Base-by-base conservation (phyloP, 1,284 basidiomycete genomes). In the Lignosus rhinocerotis region DNA sequence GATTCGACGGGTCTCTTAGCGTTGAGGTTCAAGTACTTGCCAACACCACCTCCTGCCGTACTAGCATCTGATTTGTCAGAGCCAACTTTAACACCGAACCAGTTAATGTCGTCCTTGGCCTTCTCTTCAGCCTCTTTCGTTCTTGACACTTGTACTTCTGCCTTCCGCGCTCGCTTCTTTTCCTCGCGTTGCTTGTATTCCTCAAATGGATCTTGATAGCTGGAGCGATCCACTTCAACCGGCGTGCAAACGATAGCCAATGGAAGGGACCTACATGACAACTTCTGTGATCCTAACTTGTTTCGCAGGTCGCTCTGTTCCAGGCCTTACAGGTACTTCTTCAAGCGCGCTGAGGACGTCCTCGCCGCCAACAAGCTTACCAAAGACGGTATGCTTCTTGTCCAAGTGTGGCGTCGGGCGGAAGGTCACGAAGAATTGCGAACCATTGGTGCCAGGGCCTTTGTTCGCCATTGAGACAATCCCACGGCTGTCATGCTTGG, bases 361-460 rank as follows among this genome's bases (percentile, higher is more conserved):
- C 69, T 96, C 93, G 3, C 96, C 96, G 21, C 96, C 96, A 0
- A 98, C 94, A 6, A 98, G 80, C 67, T 97, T 94, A 2, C 97
- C 96, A 70, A 99, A 99, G 1, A 98, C 96, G 0, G 96, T 97
- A 70, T 97, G 94, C 67, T 94, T 93, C 57, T 84, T 85, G 70
- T 87, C 87, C 11, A 98, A 82, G 72, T 97, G 86, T 0, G 92
- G 82, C 2, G 92, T 85, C 4, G 86, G 76, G 56, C 80, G 83
- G 80, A 97, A 98, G 0, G 94, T 95, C 44, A 98, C 70, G 72
- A 93, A 98, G 76, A 92, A 96, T 70, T 97, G 95, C 1, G 93
- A 93, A 84, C 90, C 87, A 66, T 95, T 95, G 11, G 92, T 93
- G 51, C 85, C 84, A 6, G 90, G 79, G 2, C 95, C 95, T 69